phyloP scores from a whole-genome alignment of 2,329 filamentous ascomycete genomes.

The Talaromyces sp. region DNA sequence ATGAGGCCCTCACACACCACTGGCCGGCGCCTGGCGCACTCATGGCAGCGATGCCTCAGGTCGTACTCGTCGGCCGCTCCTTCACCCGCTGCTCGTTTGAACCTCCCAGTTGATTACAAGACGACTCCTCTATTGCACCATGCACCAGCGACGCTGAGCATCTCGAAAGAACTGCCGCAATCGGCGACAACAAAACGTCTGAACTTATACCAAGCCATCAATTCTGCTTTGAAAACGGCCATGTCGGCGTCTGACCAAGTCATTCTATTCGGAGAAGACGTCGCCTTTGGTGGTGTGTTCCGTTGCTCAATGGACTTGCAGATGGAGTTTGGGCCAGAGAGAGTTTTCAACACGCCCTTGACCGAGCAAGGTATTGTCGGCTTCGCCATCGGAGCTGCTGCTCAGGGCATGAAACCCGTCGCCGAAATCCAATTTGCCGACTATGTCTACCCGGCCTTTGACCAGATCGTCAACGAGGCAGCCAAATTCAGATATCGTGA shows the following conservation, averaged over 20 bases:
- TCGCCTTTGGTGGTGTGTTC: slow-evolving; percentile 95
- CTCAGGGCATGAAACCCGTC: slow-evolving; percentile 85
- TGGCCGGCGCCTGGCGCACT: slow-evolving; percentile 8
- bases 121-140: slow-evolving; percentile 78
- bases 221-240: slow-evolving; percentile 78
- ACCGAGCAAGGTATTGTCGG: slow-evolving; percentile 92
- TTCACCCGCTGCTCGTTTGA: slow-evolving; percentile 59
- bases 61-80: slow-evolving; percentile 44
- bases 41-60: slow-evolving; percentile 14
- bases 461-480: slow-evolving; percentile 90
- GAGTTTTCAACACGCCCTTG: slow-evolving; percentile 94
- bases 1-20: slow-evolving; percentile 10
- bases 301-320: slow-evolving; percentile 87
- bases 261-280: slow-evolving; percentile 91
- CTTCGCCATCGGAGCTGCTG: slow-evolving; percentile 84
- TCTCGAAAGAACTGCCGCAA: slow-evolving; percentile 67
- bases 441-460: slow-evolving; percentile 88
- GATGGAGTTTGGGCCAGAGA: slow-evolving; percentile 76
- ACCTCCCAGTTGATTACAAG: slow-evolving; percentile 81
- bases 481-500: slow-evolving; percentile 80
- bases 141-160: slow-evolving; percentile 65
- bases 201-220: slow-evolving; percentile 93
- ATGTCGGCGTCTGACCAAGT: slow-evolving; percentile 79
- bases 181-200: slow-evolving; percentile 72
- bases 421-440: slow-evolving; percentile 96